phyloP scores from a whole-genome alignment of 108 stramenopile genomes.

The Parmales sp. region DNA sequence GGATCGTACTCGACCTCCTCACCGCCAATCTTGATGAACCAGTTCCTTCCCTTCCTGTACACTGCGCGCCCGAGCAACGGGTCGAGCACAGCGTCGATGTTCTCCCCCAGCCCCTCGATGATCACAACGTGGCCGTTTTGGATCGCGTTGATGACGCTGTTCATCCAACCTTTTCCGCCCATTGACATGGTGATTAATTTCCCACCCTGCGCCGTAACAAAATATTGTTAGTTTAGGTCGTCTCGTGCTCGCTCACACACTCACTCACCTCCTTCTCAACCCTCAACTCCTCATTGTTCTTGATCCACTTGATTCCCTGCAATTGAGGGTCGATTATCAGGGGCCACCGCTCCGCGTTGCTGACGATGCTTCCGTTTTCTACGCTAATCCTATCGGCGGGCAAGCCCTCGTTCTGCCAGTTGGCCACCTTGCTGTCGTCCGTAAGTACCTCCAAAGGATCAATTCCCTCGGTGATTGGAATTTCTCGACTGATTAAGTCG shows the following conservation, averaged over 20 bases:
- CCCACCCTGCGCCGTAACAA: background rate
- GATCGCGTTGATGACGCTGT: conserved; percentile 14
- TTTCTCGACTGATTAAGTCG: conserved; percentile 16
- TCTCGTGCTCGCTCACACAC: background rate
- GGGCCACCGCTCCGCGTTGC: conserved; percentile 41
- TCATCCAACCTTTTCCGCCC: conserved; percentile 17
- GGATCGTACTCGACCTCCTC: conserved; percentile 40
- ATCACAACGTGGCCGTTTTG: conserved; percentile 24
- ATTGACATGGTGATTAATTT: conserved; percentile 9
- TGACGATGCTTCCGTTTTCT: conserved; percentile 48
- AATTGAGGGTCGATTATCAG: conserved; percentile 53
- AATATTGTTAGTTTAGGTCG: background rate
- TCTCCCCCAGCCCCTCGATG: conserved; percentile 44
- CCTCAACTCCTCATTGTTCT: conserved; percentile 24
- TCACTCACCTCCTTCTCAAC: conserved; percentile 10
- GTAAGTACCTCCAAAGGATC: conserved; percentile 31
- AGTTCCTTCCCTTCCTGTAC: conserved; percentile 18
- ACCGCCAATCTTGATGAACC: conserved; percentile 37
- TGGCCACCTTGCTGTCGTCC: conserved; percentile 35
- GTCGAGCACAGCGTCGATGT: conserved; percentile 27
- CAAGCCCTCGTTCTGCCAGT: conserved; percentile 46
- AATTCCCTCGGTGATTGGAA: conserved; percentile 28
- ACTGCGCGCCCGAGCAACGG: conserved; percentile 28
- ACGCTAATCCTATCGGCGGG: conserved; percentile 42
- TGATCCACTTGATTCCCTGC: conserved; percentile 49